Evolutionary conservation across 148 eudicot genomes (phyloP).

Genomic region (Fagopyrum homotropicum): DNA sequence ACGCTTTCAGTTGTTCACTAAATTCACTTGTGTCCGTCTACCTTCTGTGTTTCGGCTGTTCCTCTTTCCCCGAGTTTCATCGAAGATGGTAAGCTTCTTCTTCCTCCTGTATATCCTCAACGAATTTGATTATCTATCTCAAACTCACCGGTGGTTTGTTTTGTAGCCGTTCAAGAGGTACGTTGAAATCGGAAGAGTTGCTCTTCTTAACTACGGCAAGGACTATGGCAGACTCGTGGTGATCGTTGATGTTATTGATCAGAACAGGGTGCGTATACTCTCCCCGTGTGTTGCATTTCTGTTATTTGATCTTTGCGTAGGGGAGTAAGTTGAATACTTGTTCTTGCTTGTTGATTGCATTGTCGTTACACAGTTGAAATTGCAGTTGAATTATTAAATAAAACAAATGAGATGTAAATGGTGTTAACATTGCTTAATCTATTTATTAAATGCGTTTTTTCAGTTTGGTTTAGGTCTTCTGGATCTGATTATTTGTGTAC

Average conservation of each 20-base stretch:
- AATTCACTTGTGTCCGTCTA: no score
- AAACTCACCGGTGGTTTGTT: background rate
- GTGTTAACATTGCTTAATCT: background rate
- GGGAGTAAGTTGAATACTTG: background rate
- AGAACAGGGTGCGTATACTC: slow-evolving; percentile 20
- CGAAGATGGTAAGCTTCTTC: slow-evolving; percentile 12
- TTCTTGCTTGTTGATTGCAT: background rate
- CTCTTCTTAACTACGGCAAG: slow-evolving; percentile 13
- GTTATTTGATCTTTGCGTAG: background rate
- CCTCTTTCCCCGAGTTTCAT: background rate
- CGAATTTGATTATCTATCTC: background rate
- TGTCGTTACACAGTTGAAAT: background rate
- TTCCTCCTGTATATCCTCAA: background rate
- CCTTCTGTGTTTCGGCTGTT: background rate
- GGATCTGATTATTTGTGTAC: background rate
- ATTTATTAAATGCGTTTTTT: background rate
- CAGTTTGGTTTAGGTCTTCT: background rate
- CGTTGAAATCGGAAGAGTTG: slow-evolving; percentile 13
- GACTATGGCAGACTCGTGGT: slow-evolving; percentile 15
- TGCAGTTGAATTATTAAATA: background rate
- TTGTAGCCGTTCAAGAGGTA: slow-evolving; percentile 15
- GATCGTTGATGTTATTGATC: slow-evolving; percentile 15
- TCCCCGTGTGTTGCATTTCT: background rate
- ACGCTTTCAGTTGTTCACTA: background rate
- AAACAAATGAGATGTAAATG: background rate